A percentile compares a stretch with the other conserved stretches of the same genome.
Conservation (phyloP, 2,329 filamentous ascomycete species). For the Thielaviopsis euricoi region DNA sequence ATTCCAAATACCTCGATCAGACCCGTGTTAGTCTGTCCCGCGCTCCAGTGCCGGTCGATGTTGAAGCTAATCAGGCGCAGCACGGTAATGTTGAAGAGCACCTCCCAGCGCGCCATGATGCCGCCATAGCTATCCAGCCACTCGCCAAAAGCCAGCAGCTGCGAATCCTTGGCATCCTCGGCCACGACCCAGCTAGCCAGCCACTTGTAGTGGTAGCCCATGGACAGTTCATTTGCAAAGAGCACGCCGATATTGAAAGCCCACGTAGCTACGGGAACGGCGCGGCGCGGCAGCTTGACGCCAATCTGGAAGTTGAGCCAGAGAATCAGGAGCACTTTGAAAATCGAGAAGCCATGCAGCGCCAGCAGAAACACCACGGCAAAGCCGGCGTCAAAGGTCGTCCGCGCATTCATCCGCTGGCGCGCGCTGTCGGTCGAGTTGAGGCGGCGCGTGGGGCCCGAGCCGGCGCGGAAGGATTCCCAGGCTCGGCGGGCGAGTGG, state of each 20-base stretch:
- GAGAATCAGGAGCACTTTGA: constrained; percentile 70
- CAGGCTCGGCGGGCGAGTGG: constrained; percentile 61
- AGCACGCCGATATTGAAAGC: constrained; percentile 70
- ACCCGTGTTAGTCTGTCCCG: constrained; percentile 40
- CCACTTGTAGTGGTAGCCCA: constrained; percentile 56
- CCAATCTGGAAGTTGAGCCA: constrained; percentile 68
- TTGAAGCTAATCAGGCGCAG: constrained; percentile 92
- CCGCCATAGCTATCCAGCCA: constrained; percentile 69
- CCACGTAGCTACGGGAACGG: constrained; percentile 69
- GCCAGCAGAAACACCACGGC: constrained; percentile 61
- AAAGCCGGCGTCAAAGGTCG: constrained; percentile 70
- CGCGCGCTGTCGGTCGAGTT: constrained; percentile 41
- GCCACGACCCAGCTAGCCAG: constrained; percentile 31
- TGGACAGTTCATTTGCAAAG: constrained; percentile 75
- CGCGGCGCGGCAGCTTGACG: constrained; percentile 50
- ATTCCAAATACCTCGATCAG: constrained; percentile 68
- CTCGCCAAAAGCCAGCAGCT: constrained; percentile 42
- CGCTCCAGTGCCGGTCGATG: constrained; percentile 88
- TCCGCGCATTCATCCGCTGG: constrained; percentile 33
- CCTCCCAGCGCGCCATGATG: constrained; percentile 79
- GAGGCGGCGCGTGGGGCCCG: constrained; percentile 16
- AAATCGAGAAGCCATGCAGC: constrained; percentile 69
- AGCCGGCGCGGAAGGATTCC: constrained; percentile 26
- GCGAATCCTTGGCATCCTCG: constrained; percentile 17
- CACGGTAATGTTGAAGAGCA: constrained; percentile 95